A percentile compares a stretch with the other conserved stretches of the same genome.
These are phyloP conservation scores for Inonotus hispidus DNA, from an alignment of 1,284 basidiomycete genomes.

Conservation along the genomic window DNA sequence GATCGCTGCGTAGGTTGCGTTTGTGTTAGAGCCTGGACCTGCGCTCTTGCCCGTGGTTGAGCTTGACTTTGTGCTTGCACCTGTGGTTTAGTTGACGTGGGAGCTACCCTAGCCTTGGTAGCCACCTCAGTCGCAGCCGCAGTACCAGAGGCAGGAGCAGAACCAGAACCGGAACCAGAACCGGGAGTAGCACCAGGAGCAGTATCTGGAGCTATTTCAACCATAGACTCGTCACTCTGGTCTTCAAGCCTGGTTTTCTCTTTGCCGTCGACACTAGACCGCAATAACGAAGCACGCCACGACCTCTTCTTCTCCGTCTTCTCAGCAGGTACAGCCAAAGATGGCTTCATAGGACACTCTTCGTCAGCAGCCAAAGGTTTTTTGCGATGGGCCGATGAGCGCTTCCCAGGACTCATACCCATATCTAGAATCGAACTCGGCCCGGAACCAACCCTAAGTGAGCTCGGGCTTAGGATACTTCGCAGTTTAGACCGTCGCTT, in stretches of 20 bases:
- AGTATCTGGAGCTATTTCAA: no score
- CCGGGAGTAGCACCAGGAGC: no score
- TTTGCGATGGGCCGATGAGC: neutral
- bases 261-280: neutral
- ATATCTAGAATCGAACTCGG: neutral
- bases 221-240: neutral
- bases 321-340: neutral
- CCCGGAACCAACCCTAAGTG: neutral
- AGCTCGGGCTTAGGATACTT: neutral
- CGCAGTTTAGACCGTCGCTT: neutral
- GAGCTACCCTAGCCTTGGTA: no score
- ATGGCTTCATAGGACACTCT: neutral
- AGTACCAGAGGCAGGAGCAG: neutral
- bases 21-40: no score
- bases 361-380: neutral
- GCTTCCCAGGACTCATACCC: no score
- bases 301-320: neutral
- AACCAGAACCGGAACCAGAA: neutral
- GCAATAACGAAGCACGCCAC: neutral
- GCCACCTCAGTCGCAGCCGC: no score
- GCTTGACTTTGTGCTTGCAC: neutral
- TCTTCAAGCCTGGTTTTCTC: neutral
- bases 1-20: neutral
- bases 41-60: no score
- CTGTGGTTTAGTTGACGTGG: neutral